Evolutionary conservation across 192 early-diverging fungal species (phyloP), one percentile per base, ranked within the genome.

Genomic region (Backusella tuberculispora): DNA sequence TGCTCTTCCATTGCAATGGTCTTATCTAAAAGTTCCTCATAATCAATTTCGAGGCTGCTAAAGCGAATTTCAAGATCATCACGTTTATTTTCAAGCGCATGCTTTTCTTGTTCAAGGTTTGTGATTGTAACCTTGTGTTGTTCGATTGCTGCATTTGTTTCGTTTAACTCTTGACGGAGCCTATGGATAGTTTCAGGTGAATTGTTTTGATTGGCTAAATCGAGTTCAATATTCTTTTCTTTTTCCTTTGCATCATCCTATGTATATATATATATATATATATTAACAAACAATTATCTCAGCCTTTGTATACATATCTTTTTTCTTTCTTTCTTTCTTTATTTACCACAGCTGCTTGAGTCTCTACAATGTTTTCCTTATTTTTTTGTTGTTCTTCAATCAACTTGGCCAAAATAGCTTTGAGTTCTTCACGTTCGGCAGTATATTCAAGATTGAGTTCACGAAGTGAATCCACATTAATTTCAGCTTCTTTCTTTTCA

Each of bases 401-500:
- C 56, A 89, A 76, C 74, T 88, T 85, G 67, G 78, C 72, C 42
- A 93, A 65, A 45, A 84, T 78, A 41, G 89, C 88, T 88, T 92
- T 95, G 75, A 89, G 85, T 48, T 86, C 85, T 4, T 96, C 93
- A 12, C 97, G 80, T 75, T 96, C 92, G 63, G 82, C 83, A 29
- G 79, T 83, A 41, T 95, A 83, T 71, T 98, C 97, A 44, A 78
- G 71, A 76, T 97, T 95, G 37, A 87, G 89, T 76, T 98, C 96
- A 53, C 91, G 93, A 42, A 97, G 80, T 79, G 89, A 91, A 46
- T 99, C 97, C 14, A 98, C 84, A 24, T 87, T 94, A 67, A 99
- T 95, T 71, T 88, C 81, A 38, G 87, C 88, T 76, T 99, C 98
- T 80, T 95, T 94, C 80, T 91, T 89, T 42, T 93, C 94, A 82